These are phyloP conservation scores for Tetradesmus obliquus DNA, from an alignment of 139 green algal species.

Conservation along the genomic window DNA sequence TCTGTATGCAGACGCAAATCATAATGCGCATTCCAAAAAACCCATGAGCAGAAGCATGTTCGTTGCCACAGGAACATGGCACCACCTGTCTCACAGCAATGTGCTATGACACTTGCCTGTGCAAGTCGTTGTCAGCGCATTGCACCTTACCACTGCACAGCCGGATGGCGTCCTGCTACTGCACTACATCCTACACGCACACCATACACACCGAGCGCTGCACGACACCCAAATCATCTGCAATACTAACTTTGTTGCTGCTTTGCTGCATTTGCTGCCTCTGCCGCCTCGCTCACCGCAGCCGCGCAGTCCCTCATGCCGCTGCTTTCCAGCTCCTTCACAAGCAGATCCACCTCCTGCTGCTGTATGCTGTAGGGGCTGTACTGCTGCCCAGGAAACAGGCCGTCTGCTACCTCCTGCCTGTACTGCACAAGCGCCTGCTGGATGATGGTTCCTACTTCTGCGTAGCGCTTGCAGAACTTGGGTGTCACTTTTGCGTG, in stretches of 20 bases:
- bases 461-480: conserved; percentile 98
- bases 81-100: too few species aligned
- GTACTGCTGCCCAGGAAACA: conserved; percentile 80
- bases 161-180: too few species aligned
- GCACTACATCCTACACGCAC: too few species aligned
- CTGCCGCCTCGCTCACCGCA: conserved; percentile 46
- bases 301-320: conserved; percentile 65
- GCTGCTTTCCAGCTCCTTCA: conserved; percentile 49
- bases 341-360: conserved; percentile 63
- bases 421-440: conserved; percentile 82
- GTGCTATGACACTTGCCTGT: too few species aligned
- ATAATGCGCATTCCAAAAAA: neutral
- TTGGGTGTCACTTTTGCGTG: conserved; percentile 98
- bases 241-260: neutral
- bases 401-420: conserved; percentile 76
- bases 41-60: neutral
- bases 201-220: too few species aligned
- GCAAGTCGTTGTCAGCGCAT: too few species aligned
- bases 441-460: conserved; percentile 85
- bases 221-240: neutral
- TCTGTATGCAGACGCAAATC: too few species aligned
- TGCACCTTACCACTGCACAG: too few species aligned
- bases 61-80: neutral
- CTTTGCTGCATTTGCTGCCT: neutral
- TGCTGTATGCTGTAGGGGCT: conserved; percentile 89